These are phyloP conservation scores for Saccharomyces hybrid DNA, from an alignment of 1,139 yeast species.

Conservation along the genomic window DNA sequence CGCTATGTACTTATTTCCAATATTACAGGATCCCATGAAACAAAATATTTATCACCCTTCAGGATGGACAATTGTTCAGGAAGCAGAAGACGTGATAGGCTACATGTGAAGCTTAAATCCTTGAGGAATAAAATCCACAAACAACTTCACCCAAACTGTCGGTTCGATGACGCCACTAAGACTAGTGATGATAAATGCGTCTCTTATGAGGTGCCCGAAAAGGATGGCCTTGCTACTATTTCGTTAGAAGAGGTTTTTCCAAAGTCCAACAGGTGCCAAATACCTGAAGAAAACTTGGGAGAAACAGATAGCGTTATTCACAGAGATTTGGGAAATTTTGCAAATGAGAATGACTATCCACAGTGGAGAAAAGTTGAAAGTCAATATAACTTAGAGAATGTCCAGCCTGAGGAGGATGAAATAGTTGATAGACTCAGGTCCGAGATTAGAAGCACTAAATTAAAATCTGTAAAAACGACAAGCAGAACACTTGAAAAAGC, in stretches of 20 bases:
- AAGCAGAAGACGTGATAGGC: background rate
- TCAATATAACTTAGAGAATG: background rate
- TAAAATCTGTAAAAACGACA: background rate
- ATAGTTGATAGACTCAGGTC: background rate
- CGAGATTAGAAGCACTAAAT: background rate
- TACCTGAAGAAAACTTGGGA: background rate
- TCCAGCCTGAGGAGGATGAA: background rate
- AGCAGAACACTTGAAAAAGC: background rate
- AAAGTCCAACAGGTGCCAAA: background rate
- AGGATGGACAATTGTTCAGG: background rate
- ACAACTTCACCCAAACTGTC: background rate
- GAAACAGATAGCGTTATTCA: background rate
- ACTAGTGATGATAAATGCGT: background rate
- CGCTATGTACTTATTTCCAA: background rate
- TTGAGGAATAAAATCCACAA: background rate
- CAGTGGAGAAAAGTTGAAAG: background rate
- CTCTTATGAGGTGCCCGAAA: background rate
- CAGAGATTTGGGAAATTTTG: background rate
- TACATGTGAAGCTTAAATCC: background rate
- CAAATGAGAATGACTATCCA: background rate
- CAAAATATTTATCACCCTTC: background rate
- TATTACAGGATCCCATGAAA: background rate
- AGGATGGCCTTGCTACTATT: background rate
- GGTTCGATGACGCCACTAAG: background rate
- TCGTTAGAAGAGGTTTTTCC: background rate